These are phyloP conservation scores for Pyracantha coccinea DNA, from an alignment of 331 rosid genomes.

Conservation along the genomic window DNA sequence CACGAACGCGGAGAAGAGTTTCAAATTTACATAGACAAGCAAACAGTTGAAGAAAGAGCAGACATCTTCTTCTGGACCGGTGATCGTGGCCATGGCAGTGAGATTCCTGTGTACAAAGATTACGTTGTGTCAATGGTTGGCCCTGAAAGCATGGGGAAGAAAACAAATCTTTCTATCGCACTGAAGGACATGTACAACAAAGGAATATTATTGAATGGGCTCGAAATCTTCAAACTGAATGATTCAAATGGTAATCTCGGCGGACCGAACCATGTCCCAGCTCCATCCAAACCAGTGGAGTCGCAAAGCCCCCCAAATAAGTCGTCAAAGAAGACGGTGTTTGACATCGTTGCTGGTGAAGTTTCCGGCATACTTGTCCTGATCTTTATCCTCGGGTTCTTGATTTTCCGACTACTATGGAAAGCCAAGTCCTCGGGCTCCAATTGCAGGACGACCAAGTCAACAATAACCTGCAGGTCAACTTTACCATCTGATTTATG, in stretches of 20 bases:
- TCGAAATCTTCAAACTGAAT: conserved; percentile 51
- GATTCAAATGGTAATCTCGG: conserved; percentile 19
- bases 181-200: background rate
- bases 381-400: conserved; percentile 3
- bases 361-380: conserved; percentile 2
- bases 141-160: background rate
- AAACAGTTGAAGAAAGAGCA: background rate
- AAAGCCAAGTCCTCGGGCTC: background rate
- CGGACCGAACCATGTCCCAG: background rate
- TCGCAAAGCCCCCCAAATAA: too few species aligned
- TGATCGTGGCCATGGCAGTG: background rate
- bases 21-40: conserved; percentile 16
- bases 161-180: conserved; percentile 15
- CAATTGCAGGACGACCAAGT: background rate
- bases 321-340: background rate
- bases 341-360: conserved; percentile 8
- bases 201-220: conserved; percentile 36
- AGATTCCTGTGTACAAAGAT: conserved; percentile 18
- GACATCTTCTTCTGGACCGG: conserved; percentile 1
- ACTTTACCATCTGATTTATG: conserved; percentile 16
- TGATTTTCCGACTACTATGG: conserved; percentile 3
- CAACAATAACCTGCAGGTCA: background rate
- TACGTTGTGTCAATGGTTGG: background rate
- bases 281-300: too few species aligned
- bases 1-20: background rate